A percentile compares a stretch with the other conserved stretches of the same genome.
Evolutionary conservation across 1,139 yeast genomes (phyloP).

Genomic region (Suhomyces yuchorum): DNA sequence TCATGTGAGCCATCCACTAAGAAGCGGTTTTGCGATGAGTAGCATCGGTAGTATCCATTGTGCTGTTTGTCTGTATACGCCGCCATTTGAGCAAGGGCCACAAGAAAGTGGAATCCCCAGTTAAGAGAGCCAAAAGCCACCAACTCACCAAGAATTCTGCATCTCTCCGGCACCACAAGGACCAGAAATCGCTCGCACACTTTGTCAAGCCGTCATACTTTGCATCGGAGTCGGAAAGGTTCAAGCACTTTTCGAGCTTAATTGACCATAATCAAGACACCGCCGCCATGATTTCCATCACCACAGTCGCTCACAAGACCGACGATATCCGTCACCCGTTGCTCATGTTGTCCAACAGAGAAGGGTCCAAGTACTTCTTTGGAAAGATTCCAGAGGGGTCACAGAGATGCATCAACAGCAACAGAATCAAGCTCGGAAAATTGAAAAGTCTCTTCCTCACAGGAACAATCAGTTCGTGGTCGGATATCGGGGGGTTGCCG

Average conservation of each 20-base stretch:
- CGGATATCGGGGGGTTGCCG: constrained; percentile 81
- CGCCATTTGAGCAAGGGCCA: constrained; percentile 7
- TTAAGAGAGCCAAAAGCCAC: neutral
- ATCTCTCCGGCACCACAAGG: neutral
- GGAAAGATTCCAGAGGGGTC: constrained; percentile 88
- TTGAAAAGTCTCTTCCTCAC: constrained; percentile 70
- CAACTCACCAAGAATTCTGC: neutral
- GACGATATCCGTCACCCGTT: constrained; percentile 64
- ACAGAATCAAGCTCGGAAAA: constrained; percentile 54
- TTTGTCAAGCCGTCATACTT: constrained; percentile 15
- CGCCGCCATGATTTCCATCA: constrained; percentile 37
- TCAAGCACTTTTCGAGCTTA: constrained; percentile 16
- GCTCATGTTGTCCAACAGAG: constrained; percentile 49
- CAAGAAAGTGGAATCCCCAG: constrained; percentile 1
- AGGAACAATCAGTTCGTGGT: constrained; percentile 70
- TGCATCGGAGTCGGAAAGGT: constrained; percentile 15
- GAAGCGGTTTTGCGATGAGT: neutral
- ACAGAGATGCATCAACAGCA: constrained; percentile 67
- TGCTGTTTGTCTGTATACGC: constrained; percentile 4
- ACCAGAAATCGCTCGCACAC: constrained; percentile 12
- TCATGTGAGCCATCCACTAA: neutral
- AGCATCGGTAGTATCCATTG: constrained; percentile 7
- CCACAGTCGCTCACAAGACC: constrained; percentile 58
- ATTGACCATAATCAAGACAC: constrained; percentile 21
- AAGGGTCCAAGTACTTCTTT: constrained; percentile 66